Evolutionary conservation across 805 yeast species (phyloP), one percentile per base, ranked within the genome.

Genomic region (Teunomyces atbi): DNA sequence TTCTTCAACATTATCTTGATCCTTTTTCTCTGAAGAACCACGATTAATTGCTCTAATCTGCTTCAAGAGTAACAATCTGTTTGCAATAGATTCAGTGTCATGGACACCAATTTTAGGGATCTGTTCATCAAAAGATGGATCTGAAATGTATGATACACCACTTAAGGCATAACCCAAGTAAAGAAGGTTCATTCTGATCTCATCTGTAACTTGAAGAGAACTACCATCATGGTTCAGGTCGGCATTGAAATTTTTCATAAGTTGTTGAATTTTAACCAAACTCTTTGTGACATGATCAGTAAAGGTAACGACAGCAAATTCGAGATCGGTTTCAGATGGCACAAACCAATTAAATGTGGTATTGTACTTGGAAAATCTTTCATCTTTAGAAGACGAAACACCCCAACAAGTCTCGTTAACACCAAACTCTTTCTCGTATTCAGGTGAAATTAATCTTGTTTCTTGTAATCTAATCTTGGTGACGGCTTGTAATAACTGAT

Each of bases 141-240:
- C 96, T 55, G 87, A 79, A 30, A 90, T 66, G 37, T 77, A 73
- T 28, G 96, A 78, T 6, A 81, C 68, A 20, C 97, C 96, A 35
- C 91, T 80, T 3, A 85, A 53, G 0, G 82, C 68, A 48, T 82
- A 81, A 0, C 86, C 74, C 40, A 87, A 59, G 42, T 79, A 81
- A 7, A 81, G 66, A 21, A 86, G 66, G 54, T 78, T 75, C 50
- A 76, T 77, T 20, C 79, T 70, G 13, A 88, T 59, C 2, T 70
- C 76, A 53, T 87, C 92, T 2, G 79, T 62, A 3, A 66, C 51
- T 15, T 66, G 61, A 2, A 74, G 47, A 1, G 66, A 56, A 2
- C 51, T 51, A 39, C 58, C 37, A 20, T 47, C 47, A 12, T 30
- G 37, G 6, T 41, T 52, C 19, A 36, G 45, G 38, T 43, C 51